Percentiles rank a stretch among this genome's conserved stretches.
These are phyloP conservation scores for Colletotrichum caudatum DNA, from an alignment of 2,329 filamentous ascomycete genomes.

Conservation along the genomic window DNA sequence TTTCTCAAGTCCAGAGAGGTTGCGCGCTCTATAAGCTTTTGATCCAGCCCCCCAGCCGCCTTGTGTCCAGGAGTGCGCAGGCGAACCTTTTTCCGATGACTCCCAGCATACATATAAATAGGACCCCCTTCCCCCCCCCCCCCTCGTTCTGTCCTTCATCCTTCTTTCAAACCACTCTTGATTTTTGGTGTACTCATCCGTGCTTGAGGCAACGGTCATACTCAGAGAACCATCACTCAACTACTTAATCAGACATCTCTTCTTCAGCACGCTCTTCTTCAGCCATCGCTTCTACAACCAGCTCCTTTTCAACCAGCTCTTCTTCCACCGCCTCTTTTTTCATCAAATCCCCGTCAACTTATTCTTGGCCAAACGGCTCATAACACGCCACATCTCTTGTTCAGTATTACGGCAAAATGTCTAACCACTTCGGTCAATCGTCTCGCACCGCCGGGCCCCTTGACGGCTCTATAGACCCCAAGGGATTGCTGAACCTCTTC, in stretches of 20 bases:
- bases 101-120: too few species aligned
- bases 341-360: too few species aligned
- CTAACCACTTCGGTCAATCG: accelerated
- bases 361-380: not conserved
- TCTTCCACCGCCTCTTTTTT: too few species aligned
- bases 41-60: too few species aligned
- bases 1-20: not conserved
- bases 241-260: not conserved
- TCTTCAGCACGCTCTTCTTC: too few species aligned
- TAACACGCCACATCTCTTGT: not conserved
- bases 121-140: too few species aligned
- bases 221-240: not conserved
- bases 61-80: not conserved
- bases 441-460: not conserved
- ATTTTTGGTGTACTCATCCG: not conserved
- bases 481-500: not conserved
- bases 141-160: not conserved
- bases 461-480: accelerated
- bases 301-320: too few species aligned
- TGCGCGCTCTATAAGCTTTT: not conserved
- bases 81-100: not conserved
- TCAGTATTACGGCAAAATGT: not conserved
- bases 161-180: too few species aligned
- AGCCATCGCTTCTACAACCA: too few species aligned
- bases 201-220: not conserved